Evolutionary conservation across 2,329 filamentous ascomycete species (phyloP).

Genomic region (Diatrype stigma): DNA sequence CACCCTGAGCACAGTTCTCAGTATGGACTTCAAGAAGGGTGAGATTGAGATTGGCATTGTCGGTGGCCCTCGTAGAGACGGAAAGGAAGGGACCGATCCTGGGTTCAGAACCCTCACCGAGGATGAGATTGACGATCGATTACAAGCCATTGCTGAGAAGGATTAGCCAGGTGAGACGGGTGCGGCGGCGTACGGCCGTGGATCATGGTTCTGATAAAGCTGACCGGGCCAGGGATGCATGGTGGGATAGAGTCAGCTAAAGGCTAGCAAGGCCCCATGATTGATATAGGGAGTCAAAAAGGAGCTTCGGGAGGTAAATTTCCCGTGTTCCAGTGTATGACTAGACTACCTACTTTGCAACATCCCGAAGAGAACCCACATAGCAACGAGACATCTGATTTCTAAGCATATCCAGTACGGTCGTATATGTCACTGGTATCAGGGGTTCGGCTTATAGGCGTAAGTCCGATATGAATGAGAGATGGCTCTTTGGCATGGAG

Average conservation of each 20-base stretch:
- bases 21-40: constrained; percentile 99
- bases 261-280: neutral
- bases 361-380: neutral
- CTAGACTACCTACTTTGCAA: neutral
- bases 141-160: constrained; percentile 98
- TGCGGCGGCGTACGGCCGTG: constrained; percentile 22
- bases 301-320: neutral
- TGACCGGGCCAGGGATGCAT: constrained; percentile 11
- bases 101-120: constrained; percentile 87
- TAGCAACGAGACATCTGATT: neutral
- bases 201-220: constrained; percentile 7
- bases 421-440: neutral
- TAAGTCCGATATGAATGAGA: neutral
- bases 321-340: neutral
- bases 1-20: constrained; percentile 90
- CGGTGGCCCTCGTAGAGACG: constrained; percentile 78
- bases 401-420: neutral
- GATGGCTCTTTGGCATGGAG: neutral
- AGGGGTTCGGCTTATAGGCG: neutral
- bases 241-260: neutral
- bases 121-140: constrained; percentile 96
- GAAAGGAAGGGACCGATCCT: constrained; percentile 74
- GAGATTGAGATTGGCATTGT: constrained; percentile 98
- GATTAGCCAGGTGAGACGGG: constrained; percentile 58
- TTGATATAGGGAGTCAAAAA: neutral